Evolutionary conservation across 139 green algal species (phyloP).

Genomic region (Tetratostichococcus sp.): DNA sequence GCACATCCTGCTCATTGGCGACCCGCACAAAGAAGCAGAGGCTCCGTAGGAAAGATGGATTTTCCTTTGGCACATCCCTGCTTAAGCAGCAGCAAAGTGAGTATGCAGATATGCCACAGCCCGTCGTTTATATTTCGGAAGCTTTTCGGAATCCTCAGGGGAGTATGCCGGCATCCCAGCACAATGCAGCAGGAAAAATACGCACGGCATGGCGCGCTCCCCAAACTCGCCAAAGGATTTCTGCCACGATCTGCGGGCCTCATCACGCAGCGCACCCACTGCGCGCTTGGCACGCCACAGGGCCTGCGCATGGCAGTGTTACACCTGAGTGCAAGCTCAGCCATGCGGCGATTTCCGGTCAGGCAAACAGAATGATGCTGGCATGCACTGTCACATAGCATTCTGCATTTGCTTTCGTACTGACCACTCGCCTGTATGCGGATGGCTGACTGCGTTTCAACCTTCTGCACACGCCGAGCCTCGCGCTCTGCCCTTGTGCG

Average conservation of each 20-base stretch:
- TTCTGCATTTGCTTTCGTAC: neutral
- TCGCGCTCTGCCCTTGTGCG: slow-evolving; percentile 47
- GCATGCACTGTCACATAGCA: too few relatives aligned
- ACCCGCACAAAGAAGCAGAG: slow-evolving; percentile 7
- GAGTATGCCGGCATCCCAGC: neutral
- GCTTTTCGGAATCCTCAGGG: neutral
- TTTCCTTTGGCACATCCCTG: neutral
- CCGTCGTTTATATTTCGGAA: neutral
- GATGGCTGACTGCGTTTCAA: slow-evolving; percentile 30
- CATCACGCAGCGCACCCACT: neutral
- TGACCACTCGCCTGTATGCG: slow-evolving; percentile 41
- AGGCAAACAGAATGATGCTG: too few relatives aligned
- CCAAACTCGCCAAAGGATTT: slow-evolving; percentile 10
- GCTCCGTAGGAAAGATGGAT: slow-evolving; percentile 2
- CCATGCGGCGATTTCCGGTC: neutral
- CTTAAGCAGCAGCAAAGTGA: too few relatives aligned
- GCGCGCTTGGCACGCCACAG: slow-evolving; percentile 7
- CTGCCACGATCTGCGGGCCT: neutral
- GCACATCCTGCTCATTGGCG: neutral
- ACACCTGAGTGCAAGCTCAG: neutral
- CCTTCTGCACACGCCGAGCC: slow-evolving; percentile 31
- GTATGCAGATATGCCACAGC: too few relatives aligned
- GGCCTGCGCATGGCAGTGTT: slow-evolving; percentile 10
- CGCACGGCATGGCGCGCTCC: slow-evolving; percentile 14
- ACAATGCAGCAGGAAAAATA: neutral